Base-by-base conservation (phyloP, 2,329 filamentous ascomycete genomes). In the Fusarium floridanum region DNA sequence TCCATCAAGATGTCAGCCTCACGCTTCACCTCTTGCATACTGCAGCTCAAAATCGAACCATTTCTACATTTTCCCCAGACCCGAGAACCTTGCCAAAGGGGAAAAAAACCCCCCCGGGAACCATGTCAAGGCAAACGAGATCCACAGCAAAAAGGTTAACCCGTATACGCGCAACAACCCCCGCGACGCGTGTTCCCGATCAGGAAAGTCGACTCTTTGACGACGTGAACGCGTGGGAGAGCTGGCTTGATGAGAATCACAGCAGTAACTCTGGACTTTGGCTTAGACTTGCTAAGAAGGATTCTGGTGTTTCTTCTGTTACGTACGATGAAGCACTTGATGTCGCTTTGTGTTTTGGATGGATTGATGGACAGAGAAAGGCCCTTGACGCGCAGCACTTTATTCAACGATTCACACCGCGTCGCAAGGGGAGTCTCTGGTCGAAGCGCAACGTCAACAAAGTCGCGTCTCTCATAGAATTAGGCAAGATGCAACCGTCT, bases 301-400 rank as follows among this genome's bases (percentile, higher is more conserved):
- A 79, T 22, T 84, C 84, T 2, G 77, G 80, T 5, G 79, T 84
- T n/a, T 71, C 82, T 1, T 86, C 87, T 0, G 80, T 90, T 16
- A 85, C 84, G 17, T 86, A 86, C 77, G 84, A 76, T 68, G 81
- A 90, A 77, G 89, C 89, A 1, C 84, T 91, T 20, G 87, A 91
- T 76, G 80, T 84, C 37, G 89, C 89, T 1, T 83, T 92, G 8
- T 91, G 89, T 78, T 88, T 87, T 76, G 90, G 90, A 48, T 92
- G 90, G 90, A 92, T 91, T 66, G 89, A 92, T 77, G 88, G 90
- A 1, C 88, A 89, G 75, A 84, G 84, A 3, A 82, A 82, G 20
- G 67, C 81, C 4, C 78, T 83, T 56, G 86, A 90, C 71, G 83
- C 83, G 0, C 75, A 80, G 4, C 86, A 84, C 73, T 91, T 88